These are phyloP conservation scores for Hortaea sp. DNA, from an alignment of 2,329 filamentous ascomycete species.

Conservation along the genomic window DNA sequence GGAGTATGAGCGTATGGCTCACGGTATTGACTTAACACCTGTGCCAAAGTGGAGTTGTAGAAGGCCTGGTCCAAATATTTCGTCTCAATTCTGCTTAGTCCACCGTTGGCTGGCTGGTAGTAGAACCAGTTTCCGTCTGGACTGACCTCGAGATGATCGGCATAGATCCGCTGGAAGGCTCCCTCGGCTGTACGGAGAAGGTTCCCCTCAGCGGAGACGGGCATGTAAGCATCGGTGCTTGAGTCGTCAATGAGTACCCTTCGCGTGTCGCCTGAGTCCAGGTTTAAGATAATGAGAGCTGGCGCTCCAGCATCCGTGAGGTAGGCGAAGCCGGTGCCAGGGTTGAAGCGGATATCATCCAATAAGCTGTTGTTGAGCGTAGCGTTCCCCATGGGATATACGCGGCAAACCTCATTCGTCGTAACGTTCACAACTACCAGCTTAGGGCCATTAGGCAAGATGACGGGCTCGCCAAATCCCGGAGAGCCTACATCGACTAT, in stretches of 20 bases:
- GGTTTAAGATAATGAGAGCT: conserved; percentile 20
- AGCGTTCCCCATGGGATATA: conserved; percentile 27
- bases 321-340: conserved; percentile 17
- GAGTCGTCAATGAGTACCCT: conserved; percentile 21
- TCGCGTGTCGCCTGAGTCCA: conserved; percentile 14
- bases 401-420: conserved; percentile 23
- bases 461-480: conserved; percentile 19
- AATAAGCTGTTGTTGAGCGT: conserved; percentile 21
- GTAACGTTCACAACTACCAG: conserved; percentile 25
- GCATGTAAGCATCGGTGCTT: conserved; percentile 18
- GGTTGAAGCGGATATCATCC: conserved; percentile 30
- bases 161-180: conserved; percentile 17
- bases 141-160: conserved; percentile 32
- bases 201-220: conserved; percentile 23
- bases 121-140: conserved; percentile 29
- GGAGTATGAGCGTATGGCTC: conserved; percentile 27
- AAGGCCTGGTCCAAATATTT: conserved; percentile 24
- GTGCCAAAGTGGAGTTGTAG: conserved; percentile 24
- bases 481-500: conserved; percentile 24
- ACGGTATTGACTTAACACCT: conserved; percentile 16
- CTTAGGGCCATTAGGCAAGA: conserved; percentile 23
- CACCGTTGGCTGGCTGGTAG: conserved; percentile 29
- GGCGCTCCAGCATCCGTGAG: conserved; percentile 20
- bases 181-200: conserved; percentile 15
- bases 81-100: conserved; percentile 27